Evolutionary conservation across 169 alveolate genomes (phyloP), one percentile per base, ranked within the genome.

Genomic region (Plasmodium gonderi): DNA sequence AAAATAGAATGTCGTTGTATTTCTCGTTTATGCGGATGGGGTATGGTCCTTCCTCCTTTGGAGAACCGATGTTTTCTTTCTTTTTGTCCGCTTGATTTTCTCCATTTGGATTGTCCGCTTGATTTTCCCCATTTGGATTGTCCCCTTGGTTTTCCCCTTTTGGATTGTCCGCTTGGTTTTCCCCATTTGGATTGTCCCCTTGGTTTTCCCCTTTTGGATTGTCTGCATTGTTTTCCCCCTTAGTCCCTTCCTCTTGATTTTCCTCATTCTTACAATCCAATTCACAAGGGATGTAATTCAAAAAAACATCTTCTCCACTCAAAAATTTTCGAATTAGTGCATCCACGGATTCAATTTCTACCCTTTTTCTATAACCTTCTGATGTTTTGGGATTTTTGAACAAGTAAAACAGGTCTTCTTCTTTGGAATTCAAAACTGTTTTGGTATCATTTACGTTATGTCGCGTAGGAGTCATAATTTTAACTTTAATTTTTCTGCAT

Each of bases 351-450:
- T 69, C 45, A 69, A 47, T 83, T 49, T 83, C 42, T 64, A 38
- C 44, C 40, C 60, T 69, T 20, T 20, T 69, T 33, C 45, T 69
- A 49, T 68, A 29, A n/a, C 17, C 20, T 3, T 33, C 64, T 31
- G 76, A 6, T 17, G 64, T 72, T 1, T 40, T 45, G 26, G 26
- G 42, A 72, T 74, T 47, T 83, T 83, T 83, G 26, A 69, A 72
- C 44, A 83, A 69, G 40, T 51, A n/a, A 83, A 83, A 83, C 29
- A 83, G 64, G 12, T 80, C 68, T 20, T 81, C 91, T 12, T 81
- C 91, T 17, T 67, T 29, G 20, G 60, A 42, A 49, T 68, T 47
- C 8, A 69, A 31, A 45, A 36, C 33, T 74, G 20, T 14, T 12
- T 36, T 67, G 36, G 12, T 44, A 20, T 42, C 76, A 44, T 68